Evolutionary conservation across 2,329 filamentous ascomycete genomes (phyloP), one percentile per base, ranked within the genome.

Genomic region (Pestalotiopsis sp.): DNA sequence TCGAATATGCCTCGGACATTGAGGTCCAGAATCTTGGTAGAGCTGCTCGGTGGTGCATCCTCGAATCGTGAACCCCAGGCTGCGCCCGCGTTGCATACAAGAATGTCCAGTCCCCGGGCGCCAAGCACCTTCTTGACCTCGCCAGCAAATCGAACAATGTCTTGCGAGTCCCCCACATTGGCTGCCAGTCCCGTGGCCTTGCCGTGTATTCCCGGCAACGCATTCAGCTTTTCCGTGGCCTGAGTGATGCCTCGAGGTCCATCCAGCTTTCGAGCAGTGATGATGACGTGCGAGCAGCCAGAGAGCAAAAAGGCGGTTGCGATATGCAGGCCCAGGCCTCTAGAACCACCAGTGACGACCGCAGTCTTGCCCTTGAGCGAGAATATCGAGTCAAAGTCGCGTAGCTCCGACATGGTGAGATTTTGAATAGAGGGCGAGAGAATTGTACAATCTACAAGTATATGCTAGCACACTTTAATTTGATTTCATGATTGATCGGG

Each of bases 1-100:
- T 90, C 88, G 75, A 93, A 93, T 3, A 93, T 88, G 52, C 88
- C 90, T 81, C 91, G 90, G 58, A 93, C 91, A 71, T 93, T 93
- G 75, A 90, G 74, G 74, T 92, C 88, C 83, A 92, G 87, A 59
- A 93, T 90, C 77, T 91, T 91, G 70, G 85, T 82, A 73, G 90
- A 92, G 82, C 87, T 71, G 79, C 82, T 77, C 86, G 89, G 49
- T 84, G 89, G 78, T 86, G 89, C 70, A 83, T 87, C 78, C 70
- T 92, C 90, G 72, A 93, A 92, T 31, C 83, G 82, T 68, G 86
- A 87, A 3, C 91, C 91, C 91, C 91, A 93, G 3, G 89, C 90
- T 1, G 91, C 90, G 4, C 91, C 91, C 0, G 91, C 91, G 75
- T 93, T 93, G 11, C 90, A 91, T 71, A 93, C 89, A 60, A 93